Conservation (phyloP, 176 grass and related monocot genomes). For the Rhynchospora breviuscula region DNA sequence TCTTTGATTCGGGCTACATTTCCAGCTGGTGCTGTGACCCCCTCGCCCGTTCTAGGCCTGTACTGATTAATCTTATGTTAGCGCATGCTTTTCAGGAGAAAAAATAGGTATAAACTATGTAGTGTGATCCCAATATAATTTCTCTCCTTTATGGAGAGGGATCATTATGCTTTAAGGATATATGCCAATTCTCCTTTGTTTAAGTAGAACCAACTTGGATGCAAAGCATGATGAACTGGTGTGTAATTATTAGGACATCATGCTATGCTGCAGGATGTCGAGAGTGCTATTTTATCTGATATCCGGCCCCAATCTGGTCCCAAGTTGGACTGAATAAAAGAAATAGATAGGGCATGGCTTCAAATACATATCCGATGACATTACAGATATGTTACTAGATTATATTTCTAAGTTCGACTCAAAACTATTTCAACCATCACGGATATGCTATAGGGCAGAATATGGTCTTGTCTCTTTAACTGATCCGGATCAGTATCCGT, state of each 20-base stretch:
- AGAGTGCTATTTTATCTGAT: not conserved
- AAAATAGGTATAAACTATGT: not conserved
- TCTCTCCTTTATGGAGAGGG: not conserved
- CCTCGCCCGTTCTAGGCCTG: constrained; percentile 71
- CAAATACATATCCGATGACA: not conserved
- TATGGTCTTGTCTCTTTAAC: no score
- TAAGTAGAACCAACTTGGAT: not conserved
- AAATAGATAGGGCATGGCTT: not conserved
- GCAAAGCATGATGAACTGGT: not conserved
- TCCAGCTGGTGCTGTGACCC: constrained; percentile 46
- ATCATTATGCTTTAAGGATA: constrained; percentile 5
- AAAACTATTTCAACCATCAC: not conserved
- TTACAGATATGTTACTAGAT: not conserved
- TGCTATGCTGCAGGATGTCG: not conserved
- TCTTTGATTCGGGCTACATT: constrained; percentile 51
- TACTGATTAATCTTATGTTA: constrained; percentile 30
- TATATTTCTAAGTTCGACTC: not conserved
- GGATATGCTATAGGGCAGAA: no score
- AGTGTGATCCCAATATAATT: not conserved
- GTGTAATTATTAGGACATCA: not conserved
- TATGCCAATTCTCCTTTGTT: not conserved
- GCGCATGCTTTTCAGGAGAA: not conserved
- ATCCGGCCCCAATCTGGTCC: not conserved
- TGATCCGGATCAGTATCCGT: no score
- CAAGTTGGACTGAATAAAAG: not conserved